Evolutionary conservation across 345 rosid species (phyloP).

Genomic region (Moringa oleifera): DNA sequence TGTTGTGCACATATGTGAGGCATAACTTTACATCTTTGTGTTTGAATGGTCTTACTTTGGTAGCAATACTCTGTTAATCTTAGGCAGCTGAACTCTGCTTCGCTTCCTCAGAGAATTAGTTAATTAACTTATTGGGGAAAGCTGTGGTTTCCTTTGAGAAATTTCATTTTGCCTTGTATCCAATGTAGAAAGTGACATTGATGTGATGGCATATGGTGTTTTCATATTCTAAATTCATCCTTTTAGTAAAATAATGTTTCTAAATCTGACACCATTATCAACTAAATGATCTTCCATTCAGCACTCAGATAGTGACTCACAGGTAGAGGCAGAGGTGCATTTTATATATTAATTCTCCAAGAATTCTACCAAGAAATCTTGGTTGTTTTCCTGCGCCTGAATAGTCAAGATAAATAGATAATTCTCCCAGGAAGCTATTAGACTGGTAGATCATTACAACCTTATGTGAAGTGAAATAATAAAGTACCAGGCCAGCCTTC

Average conservation of each 20-base stretch:
- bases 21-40: no score
- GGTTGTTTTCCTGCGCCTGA: not conserved
- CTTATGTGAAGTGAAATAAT: not conserved
- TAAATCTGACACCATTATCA: not conserved
- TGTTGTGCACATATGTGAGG: no score
- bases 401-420: no score
- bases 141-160: constrained; percentile 26
- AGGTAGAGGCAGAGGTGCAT: not conserved
- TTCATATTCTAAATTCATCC: no score
- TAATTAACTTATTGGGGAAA: constrained; percentile 17
- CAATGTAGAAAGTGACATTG: constrained; percentile 17
- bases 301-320: not conserved
- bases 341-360: not conserved
- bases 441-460: not conserved
- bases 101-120: constrained; percentile 14
- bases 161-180: constrained; percentile 22
- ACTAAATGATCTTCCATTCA: not conserved
- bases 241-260: constrained; percentile 7
- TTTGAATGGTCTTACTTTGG: constrained; percentile 9
- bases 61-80: constrained; percentile 25
- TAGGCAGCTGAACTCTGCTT: constrained; percentile 22
- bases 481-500: not conserved
- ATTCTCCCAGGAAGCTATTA: not conserved
- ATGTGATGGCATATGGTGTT: constrained; percentile 25
- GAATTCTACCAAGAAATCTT: not conserved